Base-by-base conservation (phyloP, 169 alveolate genomes). In the Besnoitia besnoiti region DNA sequence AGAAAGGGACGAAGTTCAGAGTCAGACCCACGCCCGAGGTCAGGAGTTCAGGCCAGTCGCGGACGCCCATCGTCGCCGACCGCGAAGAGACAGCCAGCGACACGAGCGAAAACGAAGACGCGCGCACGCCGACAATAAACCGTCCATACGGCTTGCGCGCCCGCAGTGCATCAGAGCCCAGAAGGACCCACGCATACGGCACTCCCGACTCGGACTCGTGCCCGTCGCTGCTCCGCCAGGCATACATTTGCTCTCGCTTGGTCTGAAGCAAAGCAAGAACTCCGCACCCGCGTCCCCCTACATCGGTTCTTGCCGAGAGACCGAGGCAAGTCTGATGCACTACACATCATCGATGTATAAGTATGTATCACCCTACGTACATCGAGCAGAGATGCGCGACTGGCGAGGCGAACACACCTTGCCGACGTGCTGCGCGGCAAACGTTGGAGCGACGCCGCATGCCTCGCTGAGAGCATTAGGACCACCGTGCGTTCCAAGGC, bases 131-230 rank as follows among this genome's bases (percentile, higher is more conserved):
- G 24, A 67, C n/a, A 14, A 67, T 42, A 16, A 67, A 67, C 80
- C 44, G 19, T 16, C 80, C 80, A n/a, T 16, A 67, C 80, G 80
- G 80, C 80, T 67, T 30, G 42, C n/a, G 14, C 21, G 42, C 21
- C 40, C 80, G 80, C 46, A 67, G 80, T 8, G 80, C 80, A 16
- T 67, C 80, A 0, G 80, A 67, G 3, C 80, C 80, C n/a, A 67
- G 39, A n/a, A 16, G n/a, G 44, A 67, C 24, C 12, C 10, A n/a
- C 39, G 80, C 80, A 42, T 33, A 30, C 44, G 39, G 47, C 10
- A 30, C 44, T 14, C 46, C 42, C 42, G 39, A 37, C 46, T 67
- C 80, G 46, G 47, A 33, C 19, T 67, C 80, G 10, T 67, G 80
- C 40, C 21, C 24, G 47, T 50, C 30, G 30, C 24, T 35, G 80